These are phyloP conservation scores for Lipomyces starkeyi DNA, from an alignment of 805 yeast species.

Conservation along the genomic window DNA sequence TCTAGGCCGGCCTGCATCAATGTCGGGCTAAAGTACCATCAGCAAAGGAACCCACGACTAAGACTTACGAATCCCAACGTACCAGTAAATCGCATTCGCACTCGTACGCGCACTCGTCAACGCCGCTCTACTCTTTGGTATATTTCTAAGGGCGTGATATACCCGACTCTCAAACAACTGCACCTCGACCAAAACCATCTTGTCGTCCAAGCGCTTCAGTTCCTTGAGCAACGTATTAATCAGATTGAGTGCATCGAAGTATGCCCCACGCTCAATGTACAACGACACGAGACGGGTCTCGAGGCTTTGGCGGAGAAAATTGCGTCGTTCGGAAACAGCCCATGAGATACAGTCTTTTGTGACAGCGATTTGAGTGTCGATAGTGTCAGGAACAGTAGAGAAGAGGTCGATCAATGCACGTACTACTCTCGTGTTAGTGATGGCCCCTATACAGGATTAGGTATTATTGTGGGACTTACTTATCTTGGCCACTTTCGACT, in stretches of 20 bases:
- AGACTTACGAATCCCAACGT: background rate
- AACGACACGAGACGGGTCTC: conserved; percentile 82
- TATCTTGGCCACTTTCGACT: conserved; percentile 93
- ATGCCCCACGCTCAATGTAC: conserved; percentile 67
- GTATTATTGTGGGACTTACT: conserved; percentile 40
- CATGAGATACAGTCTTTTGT: conserved; percentile 84
- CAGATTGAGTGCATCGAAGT: conserved; percentile 72
- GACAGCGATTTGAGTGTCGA: conserved; percentile 73
- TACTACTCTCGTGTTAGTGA: conserved; percentile 43
- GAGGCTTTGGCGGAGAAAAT: conserved; percentile 85
- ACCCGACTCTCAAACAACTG: conserved; percentile 89
- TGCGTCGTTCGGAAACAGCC: conserved; percentile 81
- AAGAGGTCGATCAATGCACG: conserved; percentile 79
- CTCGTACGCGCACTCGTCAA: conserved; percentile 94
- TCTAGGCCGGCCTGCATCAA: conserved; percentile 91
- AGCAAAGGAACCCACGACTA: background rate
- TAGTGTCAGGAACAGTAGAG: conserved; percentile 64
- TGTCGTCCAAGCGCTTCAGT: conserved; percentile 93
- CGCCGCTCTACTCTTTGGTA: conserved; percentile 89
- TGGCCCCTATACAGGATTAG: background rate
- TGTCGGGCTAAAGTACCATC: conserved; percentile 59
- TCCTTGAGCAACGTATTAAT: conserved; percentile 77
- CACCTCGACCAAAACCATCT: conserved; percentile 92
- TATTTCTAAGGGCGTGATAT: conserved; percentile 87
- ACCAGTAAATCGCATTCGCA: conserved; percentile 93